Evolutionary conservation across 768 basidiomycete genomes (phyloP).

Genomic region (Mycena rosella): DNA sequence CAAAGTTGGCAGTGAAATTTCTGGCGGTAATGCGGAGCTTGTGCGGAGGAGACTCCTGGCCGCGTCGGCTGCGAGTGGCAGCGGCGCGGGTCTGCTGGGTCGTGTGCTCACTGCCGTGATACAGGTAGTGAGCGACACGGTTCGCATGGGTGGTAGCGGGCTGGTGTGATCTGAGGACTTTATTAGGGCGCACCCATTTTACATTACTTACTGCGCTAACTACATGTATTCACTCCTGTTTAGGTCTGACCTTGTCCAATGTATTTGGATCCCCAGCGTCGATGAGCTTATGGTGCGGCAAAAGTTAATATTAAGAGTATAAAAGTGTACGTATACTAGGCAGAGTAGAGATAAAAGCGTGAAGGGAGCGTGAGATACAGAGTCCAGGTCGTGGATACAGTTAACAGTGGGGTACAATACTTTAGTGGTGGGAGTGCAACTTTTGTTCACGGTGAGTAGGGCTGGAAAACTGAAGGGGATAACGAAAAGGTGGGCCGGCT

Average conservation of each 20-base stretch:
- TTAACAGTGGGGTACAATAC: no score
- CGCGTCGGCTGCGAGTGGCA: slow-evolving; percentile 53
- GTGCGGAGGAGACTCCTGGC: slow-evolving; percentile 68
- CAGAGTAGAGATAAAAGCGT: background rate
- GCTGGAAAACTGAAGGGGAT: background rate
- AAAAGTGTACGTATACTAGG: background rate
- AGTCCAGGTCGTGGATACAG: background rate
- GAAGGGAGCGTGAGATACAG: background rate
- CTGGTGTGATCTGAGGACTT: slow-evolving; percentile 61
- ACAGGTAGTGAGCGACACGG: slow-evolving; percentile 71
- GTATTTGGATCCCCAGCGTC: no score
- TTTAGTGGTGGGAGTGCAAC: no score
- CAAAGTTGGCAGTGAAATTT: slow-evolving; percentile 29
- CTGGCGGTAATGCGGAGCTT: slow-evolving; percentile 63
- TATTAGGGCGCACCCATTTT: background rate
- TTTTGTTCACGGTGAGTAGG: background rate
- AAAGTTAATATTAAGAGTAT: no score
- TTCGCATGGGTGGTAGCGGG: slow-evolving; percentile 83
- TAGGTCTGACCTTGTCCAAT: no score
- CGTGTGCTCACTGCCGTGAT: slow-evolving; percentile 65
- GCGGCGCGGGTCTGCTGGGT: slow-evolving; percentile 49
- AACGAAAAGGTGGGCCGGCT: no score
- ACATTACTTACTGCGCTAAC: slow-evolving; percentile 8
- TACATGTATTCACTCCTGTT: slow-evolving; percentile 3
- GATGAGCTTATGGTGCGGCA: no score